These are phyloP conservation scores for Apophysomyces sp. DNA, from an alignment of 371 early-diverging fungal species.

Conservation along the genomic window DNA sequence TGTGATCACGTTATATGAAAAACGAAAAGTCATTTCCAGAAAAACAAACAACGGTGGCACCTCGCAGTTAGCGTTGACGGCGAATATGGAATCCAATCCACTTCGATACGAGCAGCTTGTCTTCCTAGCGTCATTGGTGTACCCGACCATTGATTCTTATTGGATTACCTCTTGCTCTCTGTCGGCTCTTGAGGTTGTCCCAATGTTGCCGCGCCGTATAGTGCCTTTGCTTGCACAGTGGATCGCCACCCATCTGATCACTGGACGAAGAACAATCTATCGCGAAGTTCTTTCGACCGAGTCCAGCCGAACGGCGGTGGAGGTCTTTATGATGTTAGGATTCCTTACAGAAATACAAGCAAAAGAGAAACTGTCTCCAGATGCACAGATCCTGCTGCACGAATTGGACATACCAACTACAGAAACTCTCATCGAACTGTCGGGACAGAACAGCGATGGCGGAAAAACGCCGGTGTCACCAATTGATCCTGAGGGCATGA, in stretches of 20 bases:
- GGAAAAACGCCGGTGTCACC: constrained; percentile 40
- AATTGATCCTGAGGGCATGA: constrained; percentile 48
- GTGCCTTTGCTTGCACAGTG: constrained; percentile 45
- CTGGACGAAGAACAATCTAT: constrained; percentile 45
- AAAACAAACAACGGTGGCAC: constrained; percentile 1
- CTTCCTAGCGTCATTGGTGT: constrained; percentile 43
- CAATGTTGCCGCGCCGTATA: constrained; percentile 46
- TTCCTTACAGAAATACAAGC: constrained; percentile 42
- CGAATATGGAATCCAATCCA: constrained; percentile 36
- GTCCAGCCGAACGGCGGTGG: constrained; percentile 40
- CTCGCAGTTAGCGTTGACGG: constrained; percentile 15
- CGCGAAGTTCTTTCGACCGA: constrained; percentile 52
- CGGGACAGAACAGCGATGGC: constrained; percentile 45
- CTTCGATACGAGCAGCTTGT: constrained; percentile 41
- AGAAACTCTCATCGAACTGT: constrained; percentile 42
- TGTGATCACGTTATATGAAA: constrained; percentile 20
- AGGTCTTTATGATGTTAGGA: constrained; percentile 45
- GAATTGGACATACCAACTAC: constrained; percentile 47
- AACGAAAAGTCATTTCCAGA: constrained; percentile 24
- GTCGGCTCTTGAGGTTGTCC: constrained; percentile 48
- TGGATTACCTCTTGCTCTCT: constrained; percentile 56
- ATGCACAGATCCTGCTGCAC: constrained; percentile 47
- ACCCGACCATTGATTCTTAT: constrained; percentile 49
- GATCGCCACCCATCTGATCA: constrained; percentile 52
- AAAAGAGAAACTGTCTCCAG: constrained; percentile 46